Base-by-base conservation (phyloP, 306 rosid genomes). In the Glycine soja region DNA sequence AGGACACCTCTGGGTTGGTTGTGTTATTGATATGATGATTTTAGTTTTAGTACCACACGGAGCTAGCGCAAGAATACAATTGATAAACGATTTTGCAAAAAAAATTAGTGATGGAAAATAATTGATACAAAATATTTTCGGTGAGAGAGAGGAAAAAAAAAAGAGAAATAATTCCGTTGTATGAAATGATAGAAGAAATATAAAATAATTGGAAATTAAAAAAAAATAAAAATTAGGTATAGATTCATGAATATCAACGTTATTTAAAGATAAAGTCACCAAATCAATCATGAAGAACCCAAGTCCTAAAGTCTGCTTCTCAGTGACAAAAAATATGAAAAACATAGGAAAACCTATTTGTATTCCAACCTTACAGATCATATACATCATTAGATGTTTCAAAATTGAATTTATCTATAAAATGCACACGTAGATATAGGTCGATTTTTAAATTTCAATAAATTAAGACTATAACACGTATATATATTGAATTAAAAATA, bases 1-100 rank as follows among this genome's bases (percentile, higher is more conserved):
- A 63, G 45, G 10, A 34, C 18, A 63, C 6, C 8, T 6, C 8
- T 63, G 46, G 5, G 0, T 30, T 63, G 16, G 42, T 13, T 64
- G 70, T 12, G n/a, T n/a, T n/a, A n/a, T n/a, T n/a, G 10, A 38
- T 13, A 34, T 13, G 10, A 62, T 34, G 36, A 38, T 38, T 38
- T 38, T 36, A 63, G 19, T 34, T 63, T 61, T 36, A 7, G 48
- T 13, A 24, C 47, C 12, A 38, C 52, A 43, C 13, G 15, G 54
- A 43, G n/a, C 8, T 16, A 16, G 15, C 13, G 6, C 9, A 10
- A 8, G 4, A 68, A 24, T 6, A 11, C 40, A 47, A 24, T 13
- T 70, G 43, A 70, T 70, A 70, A 70, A 24, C 58, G 11, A 70
- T 19, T 11, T 70, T 70, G 58, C 75, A 19, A 43, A 43, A 68